Base-by-base conservation (phyloP, 768 basidiomycete species). In the Kwoniella sp. region DNA sequence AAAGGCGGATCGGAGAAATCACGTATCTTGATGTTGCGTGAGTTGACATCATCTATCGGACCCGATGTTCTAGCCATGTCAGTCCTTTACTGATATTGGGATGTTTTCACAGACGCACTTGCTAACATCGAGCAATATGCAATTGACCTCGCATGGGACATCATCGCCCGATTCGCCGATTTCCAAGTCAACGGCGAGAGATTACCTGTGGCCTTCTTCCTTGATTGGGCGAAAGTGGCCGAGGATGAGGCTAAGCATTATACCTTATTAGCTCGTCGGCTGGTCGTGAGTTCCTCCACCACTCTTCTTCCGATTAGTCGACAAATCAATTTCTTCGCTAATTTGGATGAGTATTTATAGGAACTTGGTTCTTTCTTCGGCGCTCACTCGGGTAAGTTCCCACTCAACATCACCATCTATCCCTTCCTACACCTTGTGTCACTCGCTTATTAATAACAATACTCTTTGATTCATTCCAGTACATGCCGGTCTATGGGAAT, bases 71-170 rank as follows among this genome's bases (percentile, higher is more conserved):
- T n/a, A n/a, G n/a, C n/a, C n/a, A n/a, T n/a, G n/a, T n/a, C n/a
- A n/a, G n/a, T n/a, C 29, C 1, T 29, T 50, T 4, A 13, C 33
- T 33, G 33, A 13, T 33, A 6, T 33, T 6, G 6, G 33, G 33
- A 47, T 19, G 19, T 47, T 54, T 12, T 21, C 27, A 33, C 48
- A 74, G 64, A 91, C 78, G 88, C 90, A 1, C 79, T 91, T 1
- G 90, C 90, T 0, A 90, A 90, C 73, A 90, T 92, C 56, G 90
- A 91, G 70, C 90, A 90, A 77, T 92, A 89, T 88, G 91, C 91
- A 85, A 89, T 90, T 49, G 89, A 91, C 69, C 83, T 91, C 12
- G 88, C 89, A 85, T 91, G 90, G 90, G 90, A 91, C 71, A 90
- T 90, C 65, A 88, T 91, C 74, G 89, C 85, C 8, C 84, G 90